Conservation (phyloP, 169 alveolate species). For the Plasmodium relictum region DNA sequence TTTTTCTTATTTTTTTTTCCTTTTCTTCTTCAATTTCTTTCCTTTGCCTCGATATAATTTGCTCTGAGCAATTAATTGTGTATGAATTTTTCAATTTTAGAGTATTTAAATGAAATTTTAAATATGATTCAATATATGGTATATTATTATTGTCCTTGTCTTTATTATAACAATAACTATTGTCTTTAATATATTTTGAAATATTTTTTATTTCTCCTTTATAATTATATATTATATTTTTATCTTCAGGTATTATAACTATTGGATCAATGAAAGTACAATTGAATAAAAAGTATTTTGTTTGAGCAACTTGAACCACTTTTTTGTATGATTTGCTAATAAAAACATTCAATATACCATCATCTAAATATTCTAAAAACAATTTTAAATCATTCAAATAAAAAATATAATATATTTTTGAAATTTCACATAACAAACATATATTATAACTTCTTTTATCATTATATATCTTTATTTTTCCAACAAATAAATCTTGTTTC, state of each 20-base stretch:
- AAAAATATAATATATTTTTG: slow-evolving; percentile 82
- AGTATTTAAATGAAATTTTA: slow-evolving; percentile 50
- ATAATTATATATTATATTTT: slow-evolving; percentile 76
- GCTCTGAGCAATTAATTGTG: slow-evolving; percentile 31
- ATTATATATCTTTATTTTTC: slow-evolving; percentile 67
- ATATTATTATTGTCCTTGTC: slow-evolving; percentile 21
- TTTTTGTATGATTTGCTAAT: slow-evolving; percentile 87
- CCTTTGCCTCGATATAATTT: slow-evolving; percentile 23
- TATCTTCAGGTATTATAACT: slow-evolving; percentile 77
- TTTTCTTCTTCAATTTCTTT: slow-evolving; percentile 16
- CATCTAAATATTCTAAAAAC: slow-evolving; percentile 87
- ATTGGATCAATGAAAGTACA: slow-evolving; percentile 63
- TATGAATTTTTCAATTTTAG: slow-evolving; percentile 66
- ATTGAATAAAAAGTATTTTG: slow-evolving; percentile 65
- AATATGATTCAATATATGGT: slow-evolving; percentile 75
- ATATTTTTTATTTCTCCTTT: slow-evolving; percentile 48
- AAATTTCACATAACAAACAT: slow-evolving; percentile 82
- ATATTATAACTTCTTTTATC: slow-evolving; percentile 65
- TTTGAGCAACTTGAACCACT: slow-evolving; percentile 88
- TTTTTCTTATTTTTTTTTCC: not conserved
- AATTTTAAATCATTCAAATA: slow-evolving; percentile 86
- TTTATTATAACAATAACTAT: not conserved
- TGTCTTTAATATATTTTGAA: slow-evolving; percentile 4
- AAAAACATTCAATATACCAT: slow-evolving; percentile 89
- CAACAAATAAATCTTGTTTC: slow-evolving; percentile 56